These are phyloP conservation scores for Xerocomellus chrysenteron DNA, from an alignment of 768 basidiomycete genomes.

Conservation along the genomic window DNA sequence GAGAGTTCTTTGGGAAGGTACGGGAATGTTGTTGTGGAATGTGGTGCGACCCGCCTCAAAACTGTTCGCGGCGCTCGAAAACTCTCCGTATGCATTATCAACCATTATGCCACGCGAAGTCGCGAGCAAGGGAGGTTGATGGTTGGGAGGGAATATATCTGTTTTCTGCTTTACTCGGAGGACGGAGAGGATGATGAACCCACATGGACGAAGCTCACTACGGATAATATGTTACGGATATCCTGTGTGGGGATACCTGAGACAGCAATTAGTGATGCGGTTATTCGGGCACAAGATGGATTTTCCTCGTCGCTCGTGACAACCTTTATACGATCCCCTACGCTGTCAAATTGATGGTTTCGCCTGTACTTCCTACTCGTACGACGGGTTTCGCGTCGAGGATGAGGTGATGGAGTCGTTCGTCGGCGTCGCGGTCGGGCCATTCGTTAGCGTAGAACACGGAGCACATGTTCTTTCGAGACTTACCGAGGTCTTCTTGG, in stretches of 20 bases:
- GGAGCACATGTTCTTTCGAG: too few relatives aligned
- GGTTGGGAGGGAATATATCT: slow-evolving; percentile 3
- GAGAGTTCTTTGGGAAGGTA: neutral
- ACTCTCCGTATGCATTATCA: slow-evolving; percentile 7
- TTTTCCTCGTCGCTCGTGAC: too few relatives aligned
- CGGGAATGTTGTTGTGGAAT: neutral
- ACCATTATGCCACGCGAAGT: neutral
- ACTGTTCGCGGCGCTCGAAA: neutral
- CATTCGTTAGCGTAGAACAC: too few relatives aligned
- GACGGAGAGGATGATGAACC: neutral
- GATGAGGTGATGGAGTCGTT: too few relatives aligned
- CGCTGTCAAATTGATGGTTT: too few relatives aligned
- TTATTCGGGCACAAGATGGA: too few relatives aligned
- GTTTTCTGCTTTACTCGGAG: slow-evolving; percentile 1
- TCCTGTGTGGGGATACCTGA: neutral
- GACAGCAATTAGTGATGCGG: too few relatives aligned
- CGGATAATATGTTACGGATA: slow-evolving; percentile 6
- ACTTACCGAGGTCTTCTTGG: too few relatives aligned
- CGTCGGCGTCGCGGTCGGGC: too few relatives aligned
- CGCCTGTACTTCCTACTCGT: too few relatives aligned
- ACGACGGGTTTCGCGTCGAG: too few relatives aligned
- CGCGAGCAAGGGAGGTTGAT: slow-evolving; percentile 1
- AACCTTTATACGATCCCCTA: too few relatives aligned
- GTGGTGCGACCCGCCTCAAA: slow-evolving; percentile 2
- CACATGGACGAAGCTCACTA: slow-evolving; percentile 5